Evolutionary conservation across 257 asterid genomes (phyloP).

Genomic region (Petrea volubilis): DNA sequence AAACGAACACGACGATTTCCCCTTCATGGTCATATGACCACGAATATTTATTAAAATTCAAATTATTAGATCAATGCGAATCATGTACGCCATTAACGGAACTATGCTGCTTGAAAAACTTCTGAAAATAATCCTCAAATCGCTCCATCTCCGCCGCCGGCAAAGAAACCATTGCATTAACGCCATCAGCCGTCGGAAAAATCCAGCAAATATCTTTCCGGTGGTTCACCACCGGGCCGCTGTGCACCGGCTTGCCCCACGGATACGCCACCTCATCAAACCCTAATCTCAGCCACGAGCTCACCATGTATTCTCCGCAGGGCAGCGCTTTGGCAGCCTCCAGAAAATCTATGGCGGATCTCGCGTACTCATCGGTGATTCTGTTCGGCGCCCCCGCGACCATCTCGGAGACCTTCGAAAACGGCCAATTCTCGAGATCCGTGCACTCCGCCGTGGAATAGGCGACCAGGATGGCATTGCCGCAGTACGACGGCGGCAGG

Average conservation of each 20-base stretch:
- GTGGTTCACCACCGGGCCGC: constrained; percentile 60
- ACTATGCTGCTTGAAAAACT: background rate
- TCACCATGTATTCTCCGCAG: constrained; percentile 68
- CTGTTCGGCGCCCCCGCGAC: constrained; percentile 46
- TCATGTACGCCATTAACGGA: too few species aligned
- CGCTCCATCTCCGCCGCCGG: constrained; percentile 36
- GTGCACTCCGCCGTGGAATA: constrained; percentile 44
- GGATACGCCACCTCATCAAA: constrained; percentile 59
- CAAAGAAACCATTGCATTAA: constrained; percentile 38
- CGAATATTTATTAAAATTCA: too few species aligned
- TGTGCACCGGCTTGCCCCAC: constrained; percentile 69
- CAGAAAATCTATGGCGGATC: constrained; percentile 68
- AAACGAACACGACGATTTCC: too few species aligned
- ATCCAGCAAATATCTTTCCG: constrained; percentile 42
- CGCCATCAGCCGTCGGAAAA: constrained; percentile 28
- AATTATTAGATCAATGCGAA: too few species aligned
- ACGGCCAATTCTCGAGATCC: constrained; percentile 31
- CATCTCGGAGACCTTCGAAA: constrained; percentile 44
- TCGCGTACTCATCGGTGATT: constrained; percentile 61
- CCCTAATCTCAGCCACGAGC: constrained; percentile 77
- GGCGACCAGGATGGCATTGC: constrained; percentile 59
- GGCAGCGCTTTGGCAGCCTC: constrained; percentile 73
- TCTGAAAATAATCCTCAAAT: constrained; percentile 19
- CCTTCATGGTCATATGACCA: too few species aligned
- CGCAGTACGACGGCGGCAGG: constrained; percentile 52